Conservation (phyloP, 352 stramenopile species). For the Globisporangium canariense region DNA sequence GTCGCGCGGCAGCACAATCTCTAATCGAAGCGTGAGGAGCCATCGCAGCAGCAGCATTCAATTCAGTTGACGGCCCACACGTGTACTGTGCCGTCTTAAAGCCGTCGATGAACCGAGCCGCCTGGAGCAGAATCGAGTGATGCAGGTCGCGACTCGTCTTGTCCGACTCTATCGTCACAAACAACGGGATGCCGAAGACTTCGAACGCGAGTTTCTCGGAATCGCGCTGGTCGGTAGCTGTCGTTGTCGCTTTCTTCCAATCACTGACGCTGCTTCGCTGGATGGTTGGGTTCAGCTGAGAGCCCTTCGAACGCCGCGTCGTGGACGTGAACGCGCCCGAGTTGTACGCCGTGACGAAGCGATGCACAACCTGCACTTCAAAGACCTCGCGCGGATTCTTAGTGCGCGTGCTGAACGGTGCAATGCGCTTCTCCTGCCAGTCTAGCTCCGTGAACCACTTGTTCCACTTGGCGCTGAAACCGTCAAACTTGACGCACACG, state of each 20-base stretch:
- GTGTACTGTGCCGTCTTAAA: constrained; percentile 16
- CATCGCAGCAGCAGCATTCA: background rate
- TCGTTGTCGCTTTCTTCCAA: background rate
- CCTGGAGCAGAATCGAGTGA: constrained; percentile 59
- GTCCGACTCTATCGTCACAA: constrained; percentile 73
- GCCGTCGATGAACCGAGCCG: constrained; percentile 44
- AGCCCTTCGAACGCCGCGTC: background rate
- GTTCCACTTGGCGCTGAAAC: constrained; percentile 66
- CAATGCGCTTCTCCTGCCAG: constrained; percentile 51
- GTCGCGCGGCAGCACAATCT: constrained; percentile 3
- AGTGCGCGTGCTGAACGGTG: constrained; percentile 37
- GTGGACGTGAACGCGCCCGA: background rate
- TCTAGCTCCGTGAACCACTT: constrained; percentile 63
- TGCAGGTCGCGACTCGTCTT: constrained; percentile 63
- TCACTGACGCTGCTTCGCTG: background rate
- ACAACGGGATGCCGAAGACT: constrained; percentile 65
- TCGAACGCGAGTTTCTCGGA: constrained; percentile 29
- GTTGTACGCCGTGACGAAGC: constrained; percentile 26
- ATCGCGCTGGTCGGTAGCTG: constrained; percentile 14
- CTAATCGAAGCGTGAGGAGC: constrained; percentile 5
- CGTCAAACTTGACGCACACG: constrained; percentile 70
- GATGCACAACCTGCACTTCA: constrained; percentile 76
- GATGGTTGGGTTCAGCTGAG: background rate
- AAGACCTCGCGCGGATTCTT: constrained; percentile 57
- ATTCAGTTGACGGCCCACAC: background rate